Percentiles rank a stretch among this genome's conserved stretches.
These are phyloP conservation scores for Coemansia sp. DNA, from an alignment of 192 early-diverging fungal species.

Conservation along the genomic window DNA sequence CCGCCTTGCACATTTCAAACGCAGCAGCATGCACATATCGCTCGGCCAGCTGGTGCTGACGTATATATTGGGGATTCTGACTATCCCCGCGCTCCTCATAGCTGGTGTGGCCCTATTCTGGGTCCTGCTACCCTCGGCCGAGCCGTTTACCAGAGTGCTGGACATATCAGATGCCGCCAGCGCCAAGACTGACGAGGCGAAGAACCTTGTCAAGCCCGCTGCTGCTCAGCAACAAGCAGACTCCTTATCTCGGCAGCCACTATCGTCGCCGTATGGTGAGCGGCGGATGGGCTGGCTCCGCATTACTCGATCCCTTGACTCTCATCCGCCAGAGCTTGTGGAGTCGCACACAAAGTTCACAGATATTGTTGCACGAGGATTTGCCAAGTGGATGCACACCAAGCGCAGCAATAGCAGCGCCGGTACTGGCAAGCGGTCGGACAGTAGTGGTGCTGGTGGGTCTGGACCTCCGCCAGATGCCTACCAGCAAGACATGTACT, in stretches of 20 bases:
- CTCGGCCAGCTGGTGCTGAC: conserved; percentile 33
- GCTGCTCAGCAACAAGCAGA: background rate
- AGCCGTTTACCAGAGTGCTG: background rate
- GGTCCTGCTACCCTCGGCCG: conserved; percentile 21
- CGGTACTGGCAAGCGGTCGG: conserved; percentile 26
- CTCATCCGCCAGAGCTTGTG: conserved; percentile 16
- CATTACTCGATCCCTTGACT: conserved; percentile 42
- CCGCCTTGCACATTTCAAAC: conserved; percentile 5
- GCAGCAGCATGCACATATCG: conserved; percentile 17
- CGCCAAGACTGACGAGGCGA: background rate
- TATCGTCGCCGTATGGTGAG: conserved; percentile 35
- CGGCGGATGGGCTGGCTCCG: conserved; percentile 54
- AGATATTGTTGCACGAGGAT: conserved; percentile 48
- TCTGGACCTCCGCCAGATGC: conserved; percentile 26
- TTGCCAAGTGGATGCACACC: conserved; percentile 47
- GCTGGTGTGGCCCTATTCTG: conserved; percentile 30
- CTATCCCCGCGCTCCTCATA: conserved; percentile 33
- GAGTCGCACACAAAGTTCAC: conserved; percentile 31
- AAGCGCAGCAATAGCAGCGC: conserved; percentile 18
- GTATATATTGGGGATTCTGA: conserved; percentile 48
- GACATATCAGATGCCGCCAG: background rate
- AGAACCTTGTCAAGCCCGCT: background rate
- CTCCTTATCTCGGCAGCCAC: conserved; percentile 3
- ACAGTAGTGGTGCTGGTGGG: conserved; percentile 9
- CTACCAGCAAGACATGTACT: conserved; percentile 59